These are phyloP conservation scores for Ceratocystis cubensis DNA, from an alignment of 2,329 filamentous ascomycete genomes.

Conservation along the genomic window DNA sequence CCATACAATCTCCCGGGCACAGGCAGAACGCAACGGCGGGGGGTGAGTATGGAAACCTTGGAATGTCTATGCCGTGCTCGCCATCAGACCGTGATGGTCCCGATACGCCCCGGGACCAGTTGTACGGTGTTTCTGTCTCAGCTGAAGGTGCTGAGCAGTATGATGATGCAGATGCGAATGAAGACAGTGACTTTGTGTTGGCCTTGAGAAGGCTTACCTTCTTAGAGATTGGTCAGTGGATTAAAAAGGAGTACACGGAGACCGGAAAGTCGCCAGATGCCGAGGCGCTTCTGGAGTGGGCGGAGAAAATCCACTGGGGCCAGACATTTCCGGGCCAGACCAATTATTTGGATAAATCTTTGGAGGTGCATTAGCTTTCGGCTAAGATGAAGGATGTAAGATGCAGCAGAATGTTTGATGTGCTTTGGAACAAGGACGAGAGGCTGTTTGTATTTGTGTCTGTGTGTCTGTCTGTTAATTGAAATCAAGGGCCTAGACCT, in stretches of 20 bases:
- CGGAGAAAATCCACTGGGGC: constrained; percentile 17
- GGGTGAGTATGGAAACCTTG: background rate
- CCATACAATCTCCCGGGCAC: constrained; percentile 14
- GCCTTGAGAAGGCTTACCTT: constrained; percentile 10
- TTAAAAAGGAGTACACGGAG: constrained; percentile 10
- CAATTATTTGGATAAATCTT: constrained; percentile 6
- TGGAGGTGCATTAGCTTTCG: constrained; percentile 1
- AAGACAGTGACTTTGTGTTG: background rate
- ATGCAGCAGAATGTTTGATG: background rate
- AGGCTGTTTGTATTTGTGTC: background rate
- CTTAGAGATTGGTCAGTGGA: constrained; percentile 14
- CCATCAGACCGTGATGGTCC: constrained; percentile 17
- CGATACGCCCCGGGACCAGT: constrained; percentile 12
- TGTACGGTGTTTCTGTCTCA: background rate
- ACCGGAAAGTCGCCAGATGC: constrained; percentile 7
- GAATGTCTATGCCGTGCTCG: background rate
- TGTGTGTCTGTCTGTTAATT: background rate
- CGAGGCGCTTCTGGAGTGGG: constrained; percentile 12
- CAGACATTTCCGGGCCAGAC: constrained; percentile 12
- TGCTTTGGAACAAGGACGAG: background rate
- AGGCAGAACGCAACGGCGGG: constrained; percentile 1
- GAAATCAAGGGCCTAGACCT: background rate
- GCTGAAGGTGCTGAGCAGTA: background rate
- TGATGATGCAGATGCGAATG: background rate
- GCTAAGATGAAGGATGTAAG: background rate